Conservation (phyloP, 2,329 filamentous ascomycete species). For the Pleurostoma richardsiae region DNA sequence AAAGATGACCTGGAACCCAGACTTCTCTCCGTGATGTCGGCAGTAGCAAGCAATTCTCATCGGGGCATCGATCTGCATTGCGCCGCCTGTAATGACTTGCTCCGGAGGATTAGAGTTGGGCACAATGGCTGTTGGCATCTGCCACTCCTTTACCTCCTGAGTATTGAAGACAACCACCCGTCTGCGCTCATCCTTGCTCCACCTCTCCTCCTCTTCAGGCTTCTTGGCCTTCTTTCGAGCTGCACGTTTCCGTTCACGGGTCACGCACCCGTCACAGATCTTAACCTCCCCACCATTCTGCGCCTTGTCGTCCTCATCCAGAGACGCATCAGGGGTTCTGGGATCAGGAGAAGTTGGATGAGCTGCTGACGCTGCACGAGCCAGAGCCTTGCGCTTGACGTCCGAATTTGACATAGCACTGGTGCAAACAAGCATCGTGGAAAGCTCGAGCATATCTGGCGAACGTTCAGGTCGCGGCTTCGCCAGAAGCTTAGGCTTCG, state of each 20-base stretch:
- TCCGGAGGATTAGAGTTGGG: slow-evolving; percentile 27
- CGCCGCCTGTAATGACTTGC: slow-evolving; percentile 43
- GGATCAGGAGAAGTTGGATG: slow-evolving; percentile 21
- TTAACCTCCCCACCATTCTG: slow-evolving; percentile 89
- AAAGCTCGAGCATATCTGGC: slow-evolving; percentile 72
- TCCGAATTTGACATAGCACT: slow-evolving; percentile 79
- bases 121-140: slow-evolving; percentile 31
- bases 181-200: slow-evolving; percentile 73
- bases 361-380: slow-evolving; percentile 42
- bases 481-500: slow-evolving; percentile 84
- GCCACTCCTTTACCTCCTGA: slow-evolving; percentile 80
- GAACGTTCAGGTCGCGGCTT: slow-evolving; percentile 63
- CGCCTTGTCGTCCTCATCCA: slow-evolving; percentile 63
- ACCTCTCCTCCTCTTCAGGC: slow-evolving; percentile 84
- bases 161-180: slow-evolving; percentile 91
- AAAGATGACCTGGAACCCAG: slow-evolving; percentile 89
- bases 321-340: slow-evolving; percentile 8
- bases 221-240: slow-evolving; percentile 92
- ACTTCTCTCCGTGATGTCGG: slow-evolving; percentile 88
- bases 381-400: slow-evolving; percentile 63
- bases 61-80: slow-evolving; percentile 75
- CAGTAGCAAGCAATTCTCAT: slow-evolving; percentile 99
- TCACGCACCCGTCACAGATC: slow-evolving; percentile 89
- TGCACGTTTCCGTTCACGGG: slow-evolving; percentile 83
- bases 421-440: slow-evolving; percentile 81